Conservation (phyloP, 2,329 filamentous ascomycete genomes). For the Neonectria coccinea region DNA sequence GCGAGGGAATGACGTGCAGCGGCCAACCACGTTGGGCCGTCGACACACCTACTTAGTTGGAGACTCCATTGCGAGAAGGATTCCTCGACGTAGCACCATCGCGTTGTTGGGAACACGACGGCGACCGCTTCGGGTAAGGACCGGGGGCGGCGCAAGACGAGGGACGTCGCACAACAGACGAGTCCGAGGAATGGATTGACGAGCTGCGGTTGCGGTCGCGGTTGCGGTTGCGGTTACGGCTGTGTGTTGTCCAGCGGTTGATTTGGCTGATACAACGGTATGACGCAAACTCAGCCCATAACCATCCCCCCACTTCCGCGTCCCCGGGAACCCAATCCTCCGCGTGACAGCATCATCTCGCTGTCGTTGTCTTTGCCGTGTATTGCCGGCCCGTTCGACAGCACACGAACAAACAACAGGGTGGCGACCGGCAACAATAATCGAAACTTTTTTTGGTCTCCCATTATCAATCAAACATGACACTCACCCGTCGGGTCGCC, state of each 20-base stretch:
- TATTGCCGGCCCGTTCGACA: not conserved
- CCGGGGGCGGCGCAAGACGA: not conserved
- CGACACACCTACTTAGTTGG: not conserved
- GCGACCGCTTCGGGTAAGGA: not conserved
- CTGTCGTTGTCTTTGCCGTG: not conserved
- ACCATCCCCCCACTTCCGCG: not conserved
- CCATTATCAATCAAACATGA: not conserved
- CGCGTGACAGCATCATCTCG: not conserved
- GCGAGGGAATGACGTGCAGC: not conserved
- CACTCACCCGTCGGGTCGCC: constrained; percentile 3
- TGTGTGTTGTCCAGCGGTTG: not conserved
- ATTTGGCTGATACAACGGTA: not conserved
- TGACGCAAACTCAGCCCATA: not conserved
- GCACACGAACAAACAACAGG: not conserved
- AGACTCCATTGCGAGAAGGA: not conserved
- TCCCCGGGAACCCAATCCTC: not conserved
- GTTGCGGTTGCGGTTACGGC: not conserved
- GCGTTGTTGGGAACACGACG: too few species aligned
- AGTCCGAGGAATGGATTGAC: not conserved
- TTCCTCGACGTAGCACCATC: not conserved
- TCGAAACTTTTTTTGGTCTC: not conserved
- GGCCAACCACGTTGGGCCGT: not conserved
- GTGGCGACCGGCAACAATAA: not conserved
- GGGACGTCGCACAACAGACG: not conserved
- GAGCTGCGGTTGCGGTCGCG: too few species aligned